phyloP scores from a whole-genome alignment of 768 basidiomycete genomes.

The Boletellus ananiceps region DNA sequence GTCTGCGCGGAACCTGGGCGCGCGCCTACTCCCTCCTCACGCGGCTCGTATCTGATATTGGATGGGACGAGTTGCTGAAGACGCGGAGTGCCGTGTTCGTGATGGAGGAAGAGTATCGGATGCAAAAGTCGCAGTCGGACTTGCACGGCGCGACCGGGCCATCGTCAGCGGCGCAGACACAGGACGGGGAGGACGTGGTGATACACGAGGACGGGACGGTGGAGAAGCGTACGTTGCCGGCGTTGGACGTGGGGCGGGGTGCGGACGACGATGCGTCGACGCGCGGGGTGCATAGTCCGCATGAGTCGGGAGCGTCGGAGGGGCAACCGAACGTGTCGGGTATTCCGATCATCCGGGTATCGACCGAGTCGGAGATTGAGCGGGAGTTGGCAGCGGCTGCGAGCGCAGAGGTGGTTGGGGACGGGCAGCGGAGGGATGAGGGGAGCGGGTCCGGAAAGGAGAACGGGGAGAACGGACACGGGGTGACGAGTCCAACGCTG shows the following conservation, averaged over 20 bases:
- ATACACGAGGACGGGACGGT: slow-evolving; percentile 65
- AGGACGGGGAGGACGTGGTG: slow-evolving; percentile 31
- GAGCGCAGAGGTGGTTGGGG: slow-evolving; percentile 19
- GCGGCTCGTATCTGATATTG: slow-evolving; percentile 87
- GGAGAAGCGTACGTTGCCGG: slow-evolving; percentile 15
- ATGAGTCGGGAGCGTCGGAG: slow-evolving; percentile 27
- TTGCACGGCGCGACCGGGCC: slow-evolving; percentile 38
- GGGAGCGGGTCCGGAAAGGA: slow-evolving; percentile 21
- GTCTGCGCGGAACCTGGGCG: slow-evolving; percentile 93
- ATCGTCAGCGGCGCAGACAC: slow-evolving; percentile 16
- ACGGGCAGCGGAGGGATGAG: not conserved
- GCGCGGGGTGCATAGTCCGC: slow-evolving; percentile 45
- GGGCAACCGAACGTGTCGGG: slow-evolving; percentile 6
- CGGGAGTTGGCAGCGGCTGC: slow-evolving; percentile 34
- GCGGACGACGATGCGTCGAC: slow-evolving; percentile 71
- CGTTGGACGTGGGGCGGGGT: slow-evolving; percentile 3
- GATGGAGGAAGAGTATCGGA: slow-evolving; percentile 99
- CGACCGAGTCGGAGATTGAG: slow-evolving; percentile 61
- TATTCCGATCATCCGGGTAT: slow-evolving; percentile 77
- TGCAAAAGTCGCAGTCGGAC: slow-evolving; percentile 85
- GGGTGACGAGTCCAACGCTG: slow-evolving; percentile 26
- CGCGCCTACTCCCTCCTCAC: slow-evolving; percentile 90
- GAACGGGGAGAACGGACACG: not conserved
- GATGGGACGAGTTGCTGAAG: slow-evolving; percentile 98
- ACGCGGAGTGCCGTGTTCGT: slow-evolving; percentile 94